Percentiles rank a stretch among this genome's conserved stretches.
phyloP scores from a whole-genome alignment of 805 yeast species.

The Metschnikowia lachancei region DNA sequence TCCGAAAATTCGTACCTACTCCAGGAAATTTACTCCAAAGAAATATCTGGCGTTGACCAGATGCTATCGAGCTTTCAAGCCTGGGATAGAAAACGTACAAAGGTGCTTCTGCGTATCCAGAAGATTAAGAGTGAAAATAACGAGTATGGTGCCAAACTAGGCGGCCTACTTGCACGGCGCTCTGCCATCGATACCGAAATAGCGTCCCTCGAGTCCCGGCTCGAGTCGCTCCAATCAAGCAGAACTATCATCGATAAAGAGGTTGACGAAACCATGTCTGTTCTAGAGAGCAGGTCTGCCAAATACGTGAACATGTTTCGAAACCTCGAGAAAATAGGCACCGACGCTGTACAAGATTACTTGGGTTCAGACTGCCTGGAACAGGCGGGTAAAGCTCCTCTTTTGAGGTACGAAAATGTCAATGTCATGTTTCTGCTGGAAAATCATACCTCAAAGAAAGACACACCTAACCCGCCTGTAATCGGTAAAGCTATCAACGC shows the following conservation, averaged over 20 bases:
- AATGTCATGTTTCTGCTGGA: constrained; percentile 5
- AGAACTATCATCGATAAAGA: constrained; percentile 36
- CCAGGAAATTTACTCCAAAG: constrained; percentile 45
- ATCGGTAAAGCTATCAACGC: background rate
- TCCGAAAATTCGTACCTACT: constrained; percentile 44
- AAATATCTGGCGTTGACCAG: constrained; percentile 27
- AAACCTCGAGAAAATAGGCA: constrained; percentile 39
- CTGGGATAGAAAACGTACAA: constrained; percentile 42
- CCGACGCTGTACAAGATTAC: constrained; percentile 28
- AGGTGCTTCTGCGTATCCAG: constrained; percentile 34
- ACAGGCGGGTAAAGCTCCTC: constrained; percentile 3
- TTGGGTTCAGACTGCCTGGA: constrained; percentile 15
- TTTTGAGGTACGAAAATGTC: constrained; percentile 14
- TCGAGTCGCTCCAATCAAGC: constrained; percentile 33
- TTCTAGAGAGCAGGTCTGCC: constrained; percentile 48
- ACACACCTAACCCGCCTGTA: background rate
- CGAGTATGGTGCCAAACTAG: constrained; percentile 43
- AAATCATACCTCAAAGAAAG: background rate
- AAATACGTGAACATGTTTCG: constrained; percentile 42
- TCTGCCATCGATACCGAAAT: constrained; percentile 39
- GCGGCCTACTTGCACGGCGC: constrained; percentile 33
- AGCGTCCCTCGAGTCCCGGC: constrained; percentile 32
- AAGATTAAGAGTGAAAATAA: constrained; percentile 40
- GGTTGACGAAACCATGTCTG: constrained; percentile 46
- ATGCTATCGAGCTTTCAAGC: constrained; percentile 30